A percentile compares a stretch with the other conserved stretches of the same genome.
Evolutionary conservation across 768 basidiomycete genomes (phyloP).

Genomic region (Mrakia gelida): DNA sequence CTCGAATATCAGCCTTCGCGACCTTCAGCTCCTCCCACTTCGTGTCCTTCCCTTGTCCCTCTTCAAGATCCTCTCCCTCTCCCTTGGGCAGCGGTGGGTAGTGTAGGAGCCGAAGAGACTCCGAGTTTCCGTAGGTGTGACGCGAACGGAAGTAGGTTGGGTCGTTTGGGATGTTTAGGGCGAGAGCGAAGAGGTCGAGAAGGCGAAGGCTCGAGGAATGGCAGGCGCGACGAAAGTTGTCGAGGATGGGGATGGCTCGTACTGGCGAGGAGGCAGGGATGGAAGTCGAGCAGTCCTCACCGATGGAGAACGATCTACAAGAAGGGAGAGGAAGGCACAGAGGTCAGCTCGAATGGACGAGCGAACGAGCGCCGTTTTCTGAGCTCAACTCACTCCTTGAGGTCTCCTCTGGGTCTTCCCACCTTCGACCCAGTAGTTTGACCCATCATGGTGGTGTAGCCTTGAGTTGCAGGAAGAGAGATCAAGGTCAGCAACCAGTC

Average conservation of each 20-base stretch:
- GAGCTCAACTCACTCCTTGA: constrained; percentile 10
- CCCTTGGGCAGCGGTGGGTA: constrained; percentile 16
- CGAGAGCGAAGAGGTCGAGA: constrained; percentile 4
- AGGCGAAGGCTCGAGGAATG: neutral
- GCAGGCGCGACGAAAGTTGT: constrained; percentile 3
- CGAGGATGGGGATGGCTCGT: neutral
- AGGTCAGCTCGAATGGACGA: neutral
- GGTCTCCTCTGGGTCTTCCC: neutral
- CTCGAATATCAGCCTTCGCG: constrained; percentile 5
- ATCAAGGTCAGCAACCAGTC: neutral
- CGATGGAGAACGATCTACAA: constrained; percentile 4
- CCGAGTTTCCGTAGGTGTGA: neutral
- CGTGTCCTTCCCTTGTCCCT: constrained; percentile 3
- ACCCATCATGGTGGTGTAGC: constrained; percentile 14
- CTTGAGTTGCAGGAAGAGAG: neutral
- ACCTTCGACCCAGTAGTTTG: neutral
- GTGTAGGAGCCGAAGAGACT: constrained; percentile 11
- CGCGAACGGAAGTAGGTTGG: neutral
- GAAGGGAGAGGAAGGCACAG: neutral
- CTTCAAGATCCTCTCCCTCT: neutral
- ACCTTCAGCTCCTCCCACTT: constrained; percentile 10
- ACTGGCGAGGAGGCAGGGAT: neutral
- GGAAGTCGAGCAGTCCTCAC: neutral
- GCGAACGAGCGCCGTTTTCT: neutral
- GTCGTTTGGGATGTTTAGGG: constrained; percentile 2